Percentiles rank a stretch among this genome's conserved stretches.
These are phyloP conservation scores for Trichoderma reesei DNA, from an alignment of 495 filamentous ascomycete genomes.

Conservation along the genomic window DNA sequence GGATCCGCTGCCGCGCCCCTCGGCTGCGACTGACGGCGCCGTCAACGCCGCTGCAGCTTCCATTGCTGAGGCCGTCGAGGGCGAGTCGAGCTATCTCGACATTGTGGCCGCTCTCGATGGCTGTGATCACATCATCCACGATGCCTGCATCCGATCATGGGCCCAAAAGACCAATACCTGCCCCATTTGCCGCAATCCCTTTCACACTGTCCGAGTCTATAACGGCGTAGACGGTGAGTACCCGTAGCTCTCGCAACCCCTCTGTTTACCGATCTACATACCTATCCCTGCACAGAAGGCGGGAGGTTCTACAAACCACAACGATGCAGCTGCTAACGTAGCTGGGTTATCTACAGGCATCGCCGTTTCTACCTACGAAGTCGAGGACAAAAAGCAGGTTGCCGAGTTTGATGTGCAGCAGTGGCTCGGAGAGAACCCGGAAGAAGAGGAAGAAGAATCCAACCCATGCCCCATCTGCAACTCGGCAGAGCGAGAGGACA, in stretches of 20 bases:
- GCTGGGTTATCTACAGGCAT: constrained; percentile 41
- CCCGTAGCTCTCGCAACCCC: constrained; percentile 4
- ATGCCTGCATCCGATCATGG: constrained; percentile 87
- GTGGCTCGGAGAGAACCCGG: constrained; percentile 62
- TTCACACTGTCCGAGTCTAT: constrained; percentile 80
- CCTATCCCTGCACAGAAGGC: no score
- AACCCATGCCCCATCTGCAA: constrained; percentile 77
- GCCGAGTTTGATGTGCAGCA: constrained; percentile 77
- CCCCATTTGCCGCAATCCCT: constrained; percentile 85
- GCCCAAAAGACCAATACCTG: constrained; percentile 94
- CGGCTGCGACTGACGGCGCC: constrained; percentile 14
- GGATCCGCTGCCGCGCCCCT: constrained; percentile 52
- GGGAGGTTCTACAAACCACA: background rate
- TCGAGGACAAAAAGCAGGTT: constrained; percentile 82
- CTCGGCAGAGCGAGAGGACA: constrained; percentile 61
- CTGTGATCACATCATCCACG: constrained; percentile 83
- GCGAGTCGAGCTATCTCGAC: constrained; percentile 20
- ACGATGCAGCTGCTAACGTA: constrained; percentile 1
- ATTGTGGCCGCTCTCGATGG: constrained; percentile 44
- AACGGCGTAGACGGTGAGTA: constrained; percentile 65
- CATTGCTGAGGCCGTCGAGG: constrained; percentile 25
- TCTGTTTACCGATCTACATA: no score
- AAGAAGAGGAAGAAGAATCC: constrained; percentile 51
- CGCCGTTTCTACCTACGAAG: constrained; percentile 67
- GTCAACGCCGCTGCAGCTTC: constrained; percentile 37